Evolutionary conservation across 2,329 filamentous ascomycete genomes (phyloP).

Genomic region (Cordyceps cicadae): DNA sequence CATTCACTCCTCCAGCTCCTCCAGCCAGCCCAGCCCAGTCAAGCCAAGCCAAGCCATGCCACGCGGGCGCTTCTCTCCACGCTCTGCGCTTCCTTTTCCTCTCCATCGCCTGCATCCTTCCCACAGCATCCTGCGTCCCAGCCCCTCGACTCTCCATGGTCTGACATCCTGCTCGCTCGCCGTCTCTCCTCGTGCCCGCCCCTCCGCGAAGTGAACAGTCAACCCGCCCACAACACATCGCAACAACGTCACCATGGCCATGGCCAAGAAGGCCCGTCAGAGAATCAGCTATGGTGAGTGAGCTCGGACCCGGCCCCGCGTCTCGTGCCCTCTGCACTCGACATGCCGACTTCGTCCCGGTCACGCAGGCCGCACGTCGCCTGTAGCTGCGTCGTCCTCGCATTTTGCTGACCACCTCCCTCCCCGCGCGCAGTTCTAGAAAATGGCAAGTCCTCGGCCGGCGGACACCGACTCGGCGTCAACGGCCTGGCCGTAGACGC

Average conservation of each 20-base stretch:
- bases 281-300: slow-evolving; percentile 64
- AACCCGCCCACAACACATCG: background rate
- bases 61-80: slow-evolving; percentile 5
- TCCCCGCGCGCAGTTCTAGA: slow-evolving; percentile 41
- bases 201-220: background rate
- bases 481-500: slow-evolving; percentile 87
- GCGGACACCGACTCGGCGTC: slow-evolving; percentile 86
- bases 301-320: slow-evolving; percentile 1
- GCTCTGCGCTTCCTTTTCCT: background rate
- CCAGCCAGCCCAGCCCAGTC: background rate
- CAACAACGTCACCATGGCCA: slow-evolving; percentile 23
- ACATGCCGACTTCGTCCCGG: background rate
- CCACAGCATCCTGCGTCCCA: background rate
- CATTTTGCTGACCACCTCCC: slow-evolving; percentile 12
- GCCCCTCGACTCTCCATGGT: background rate
- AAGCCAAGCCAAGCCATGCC: slow-evolving; percentile 8
- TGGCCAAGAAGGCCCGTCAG: slow-evolving; percentile 62
- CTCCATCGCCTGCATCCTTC: background rate
- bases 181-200: background rate
- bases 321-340: slow-evolving; percentile 13
- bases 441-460: slow-evolving; percentile 49
- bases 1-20: background rate
- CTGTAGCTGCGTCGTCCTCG: background rate
- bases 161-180: background rate
- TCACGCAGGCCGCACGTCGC: no score